These are phyloP conservation scores for Cucumis hystrix DNA, from an alignment of 306 rosid genomes.

Conservation along the genomic window DNA sequence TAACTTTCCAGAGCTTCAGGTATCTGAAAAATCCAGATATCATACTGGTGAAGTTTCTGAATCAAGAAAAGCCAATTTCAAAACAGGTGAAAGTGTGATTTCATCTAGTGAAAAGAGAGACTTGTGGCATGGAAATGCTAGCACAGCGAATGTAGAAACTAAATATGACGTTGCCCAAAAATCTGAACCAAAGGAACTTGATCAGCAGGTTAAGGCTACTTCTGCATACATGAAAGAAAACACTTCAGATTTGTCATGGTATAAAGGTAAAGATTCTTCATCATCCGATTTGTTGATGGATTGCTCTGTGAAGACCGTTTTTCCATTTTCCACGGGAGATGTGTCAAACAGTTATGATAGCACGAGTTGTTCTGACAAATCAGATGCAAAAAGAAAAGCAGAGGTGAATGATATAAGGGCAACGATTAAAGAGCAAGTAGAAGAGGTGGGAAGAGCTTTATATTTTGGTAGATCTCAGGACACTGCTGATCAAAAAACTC, in stretches of 20 bases:
- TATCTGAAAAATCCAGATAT: constrained; percentile 31
- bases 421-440: constrained; percentile 69
- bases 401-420: constrained; percentile 44
- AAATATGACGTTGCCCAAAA: constrained; percentile 26
- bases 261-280: constrained; percentile 50
- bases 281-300: constrained; percentile 62
- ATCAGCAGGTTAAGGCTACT: constrained; percentile 32
- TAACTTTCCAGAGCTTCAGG: constrained; percentile 23
- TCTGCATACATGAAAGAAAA: constrained; percentile 39
- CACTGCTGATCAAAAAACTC: constrained; percentile 41
- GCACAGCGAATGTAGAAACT: constrained; percentile 34
- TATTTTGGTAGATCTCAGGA: constrained; percentile 54
- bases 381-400: constrained; percentile 49
- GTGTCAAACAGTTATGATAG: constrained; percentile 34
- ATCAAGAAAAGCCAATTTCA: constrained; percentile 25
- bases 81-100: constrained; percentile 28
- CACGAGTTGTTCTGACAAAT: constrained; percentile 33
- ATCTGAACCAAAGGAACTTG: constrained; percentile 43
- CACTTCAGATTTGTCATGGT: constrained; percentile 48
- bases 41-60: constrained; percentile 26
- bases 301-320: constrained; percentile 68
- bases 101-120: constrained; percentile 36
- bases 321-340: constrained; percentile 60
- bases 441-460: constrained; percentile 76
- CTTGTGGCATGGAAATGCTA: constrained; percentile 49